Base-by-base conservation (phyloP, 2,329 filamentous ascomycete species). In the Lasiodiplodia sp. region DNA sequence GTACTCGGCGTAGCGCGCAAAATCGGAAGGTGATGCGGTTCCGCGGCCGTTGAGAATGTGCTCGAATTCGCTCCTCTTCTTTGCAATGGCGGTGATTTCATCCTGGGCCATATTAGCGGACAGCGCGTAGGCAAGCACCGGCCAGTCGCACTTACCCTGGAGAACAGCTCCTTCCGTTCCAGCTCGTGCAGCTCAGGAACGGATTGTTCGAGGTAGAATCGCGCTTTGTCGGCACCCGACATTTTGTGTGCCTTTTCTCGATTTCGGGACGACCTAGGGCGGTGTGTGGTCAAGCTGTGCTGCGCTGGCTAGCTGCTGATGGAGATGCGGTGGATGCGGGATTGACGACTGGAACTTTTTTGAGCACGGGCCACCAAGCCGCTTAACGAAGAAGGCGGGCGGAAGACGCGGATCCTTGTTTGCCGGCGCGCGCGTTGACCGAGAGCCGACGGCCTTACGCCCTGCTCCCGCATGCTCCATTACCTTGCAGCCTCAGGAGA, bases 161-260 rank as follows among this genome's bases (percentile, higher is more conserved):
- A 88, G 82, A 99, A 99, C 73, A 99, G 92, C 74, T 93, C 91
- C 80, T 97, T 97, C 72, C 92, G 88, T 81, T 97, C 92, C 80
- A 93, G 96, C 75, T 97, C 94, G 71, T 94, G 93, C 68, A 99
- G 87, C 80, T 98, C 94, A 18, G 94, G 93, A 53, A 97, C 92
- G 2, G 92, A 91, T 73, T 95, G 91, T 83, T 99, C 96, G 72
- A 98, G 87, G 81, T 92, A 97, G 82, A 95, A 98, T 69, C 95
- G 92, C 68, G 95, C 96, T 82, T 97, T 98, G 77, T 98, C 96
- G 71, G 92, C 93, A 31, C 66, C 56, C 16, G 56, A 44, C 66
- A 68, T 62, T 62, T 55, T 63, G 70, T 72, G 18, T 14, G 47
- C 6, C 6, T 11, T 16, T 72, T 72, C 53, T 70, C 53, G 62